phyloP scores from a whole-genome alignment of 768 basidiomycete species.

The Suillus lakei region DNA sequence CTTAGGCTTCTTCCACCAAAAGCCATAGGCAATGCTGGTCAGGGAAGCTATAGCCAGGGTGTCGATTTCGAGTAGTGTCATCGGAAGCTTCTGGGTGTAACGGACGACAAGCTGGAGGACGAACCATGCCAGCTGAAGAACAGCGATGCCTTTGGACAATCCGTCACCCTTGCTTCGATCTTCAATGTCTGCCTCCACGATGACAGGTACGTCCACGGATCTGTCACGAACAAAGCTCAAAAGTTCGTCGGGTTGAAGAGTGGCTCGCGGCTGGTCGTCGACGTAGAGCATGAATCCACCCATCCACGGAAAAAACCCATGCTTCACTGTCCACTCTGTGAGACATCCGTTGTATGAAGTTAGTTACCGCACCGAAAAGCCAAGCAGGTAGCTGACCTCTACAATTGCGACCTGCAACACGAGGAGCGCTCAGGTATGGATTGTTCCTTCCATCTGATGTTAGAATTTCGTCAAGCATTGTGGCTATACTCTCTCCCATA shows the following conservation, averaged over 20 bases:
- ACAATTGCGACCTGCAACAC: not conserved
- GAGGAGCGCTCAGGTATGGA: not conserved
- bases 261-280: slow-evolving; percentile 1
- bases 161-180: slow-evolving; percentile 25
- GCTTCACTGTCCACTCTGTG: slow-evolving; percentile 9
- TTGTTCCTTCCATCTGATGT: not conserved
- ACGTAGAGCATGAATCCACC: slow-evolving; percentile 24
- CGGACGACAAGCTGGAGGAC: slow-evolving; percentile 35
- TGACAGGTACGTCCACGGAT: slow-evolving; percentile 14
- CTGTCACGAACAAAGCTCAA: not conserved
- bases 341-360: not conserved
- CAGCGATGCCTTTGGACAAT: slow-evolving; percentile 39
- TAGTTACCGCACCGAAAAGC: not conserved
- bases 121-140: slow-evolving; percentile 43
- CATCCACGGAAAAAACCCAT: slow-evolving; percentile 24
- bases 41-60: slow-evolving; percentile 40
- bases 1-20: slow-evolving; percentile 48
- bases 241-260: not conserved
- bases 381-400: not conserved
- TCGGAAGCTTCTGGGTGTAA: slow-evolving; percentile 23
- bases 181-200: not conserved
- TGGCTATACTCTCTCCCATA: not conserved
- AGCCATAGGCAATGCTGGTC: slow-evolving; percentile 33
- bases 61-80: slow-evolving; percentile 59
- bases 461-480: not conserved